These are phyloP conservation scores for Aspergillus transmontanensis DNA, from an alignment of 2,329 filamentous ascomycete genomes.

Conservation along the genomic window DNA sequence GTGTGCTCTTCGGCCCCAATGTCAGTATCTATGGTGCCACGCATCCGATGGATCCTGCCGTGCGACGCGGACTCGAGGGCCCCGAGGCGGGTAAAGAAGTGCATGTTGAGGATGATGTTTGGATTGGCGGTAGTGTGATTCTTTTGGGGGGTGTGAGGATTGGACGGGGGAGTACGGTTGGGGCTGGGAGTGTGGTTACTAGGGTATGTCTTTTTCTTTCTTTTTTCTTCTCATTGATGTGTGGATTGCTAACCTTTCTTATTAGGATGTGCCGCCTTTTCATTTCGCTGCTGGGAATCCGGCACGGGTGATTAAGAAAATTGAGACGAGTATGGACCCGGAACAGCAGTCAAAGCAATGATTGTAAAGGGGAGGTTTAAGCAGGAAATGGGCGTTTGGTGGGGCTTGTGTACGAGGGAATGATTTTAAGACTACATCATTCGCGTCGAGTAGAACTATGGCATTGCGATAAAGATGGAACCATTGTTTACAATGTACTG, in stretches of 20 bases:
- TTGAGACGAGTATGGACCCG: slow-evolving; percentile 30
- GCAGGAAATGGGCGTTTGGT: too few species aligned
- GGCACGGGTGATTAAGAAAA: slow-evolving; percentile 24
- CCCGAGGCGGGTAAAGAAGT: slow-evolving; percentile 55
- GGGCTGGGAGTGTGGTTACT: slow-evolving; percentile 45
- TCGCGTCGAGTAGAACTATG: background rate
- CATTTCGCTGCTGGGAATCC: slow-evolving; percentile 33
- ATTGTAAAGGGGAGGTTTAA: too few species aligned
- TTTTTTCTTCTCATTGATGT: background rate
- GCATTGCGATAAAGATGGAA: background rate
- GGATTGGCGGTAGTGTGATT: slow-evolving; percentile 52
- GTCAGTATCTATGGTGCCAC: slow-evolving; percentile 57
- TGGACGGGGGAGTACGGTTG: slow-evolving; percentile 45
- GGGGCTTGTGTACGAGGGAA: background rate
- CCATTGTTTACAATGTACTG: background rate
- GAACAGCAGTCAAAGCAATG: slow-evolving; percentile 1
- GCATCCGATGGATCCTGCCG: slow-evolving; percentile 54
- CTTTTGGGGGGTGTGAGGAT: slow-evolving; percentile 48
- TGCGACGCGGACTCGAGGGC: slow-evolving; percentile 44
- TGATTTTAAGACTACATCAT: background rate
- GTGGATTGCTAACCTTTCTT: background rate
- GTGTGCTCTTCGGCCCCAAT: slow-evolving; percentile 56
- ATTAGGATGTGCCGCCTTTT: slow-evolving; percentile 29
- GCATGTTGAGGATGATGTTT: slow-evolving; percentile 51
- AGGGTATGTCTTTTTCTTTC: slow-evolving; percentile 23